Conservation (phyloP, 768 basidiomycete genomes). For the Dioszegia hungarica region DNA sequence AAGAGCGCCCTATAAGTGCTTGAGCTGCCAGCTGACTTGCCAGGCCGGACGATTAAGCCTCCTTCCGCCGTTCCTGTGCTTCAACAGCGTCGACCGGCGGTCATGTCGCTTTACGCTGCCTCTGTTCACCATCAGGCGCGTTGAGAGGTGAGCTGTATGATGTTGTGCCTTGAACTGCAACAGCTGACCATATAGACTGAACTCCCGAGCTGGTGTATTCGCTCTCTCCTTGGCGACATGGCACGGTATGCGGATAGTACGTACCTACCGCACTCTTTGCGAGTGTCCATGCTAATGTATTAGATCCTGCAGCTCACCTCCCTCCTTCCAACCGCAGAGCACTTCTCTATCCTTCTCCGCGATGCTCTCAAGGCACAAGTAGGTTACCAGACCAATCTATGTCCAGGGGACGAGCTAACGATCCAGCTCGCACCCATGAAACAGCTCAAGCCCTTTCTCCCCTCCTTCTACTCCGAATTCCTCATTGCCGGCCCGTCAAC, state of each 20-base stretch:
- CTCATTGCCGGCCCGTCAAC: conserved; percentile 54
- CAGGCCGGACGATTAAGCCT: conserved; percentile 88
- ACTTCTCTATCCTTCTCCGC: conserved; percentile 82
- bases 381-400: neutral
- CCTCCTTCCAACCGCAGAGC: conserved; percentile 83
- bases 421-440: conserved; percentile 78
- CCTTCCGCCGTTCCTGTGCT: conserved; percentile 82
- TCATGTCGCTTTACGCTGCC: conserved; percentile 88
- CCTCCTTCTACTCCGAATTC: conserved; percentile 91
- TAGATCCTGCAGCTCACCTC: conserved; percentile 84
- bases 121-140: conserved; percentile 82
- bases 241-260: conserved; percentile 89
- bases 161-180: neutral
- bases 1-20: no score
- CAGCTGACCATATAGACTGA: conserved; percentile 53
- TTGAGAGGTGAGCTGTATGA: conserved; percentile 59
- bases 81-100: conserved; percentile 83
- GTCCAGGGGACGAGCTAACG: neutral
- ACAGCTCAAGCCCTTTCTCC: conserved; percentile 77
- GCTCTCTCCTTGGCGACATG: conserved; percentile 90
- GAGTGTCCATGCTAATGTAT: neutral
- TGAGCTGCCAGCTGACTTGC: conserved; percentile 2
- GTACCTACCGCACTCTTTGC: conserved; percentile 36
- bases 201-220: conserved; percentile 89
- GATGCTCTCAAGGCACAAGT: conserved; percentile 78